Conservation (phyloP, 164 flowering plant genomes). For the Cinnamomum chago region DNA sequence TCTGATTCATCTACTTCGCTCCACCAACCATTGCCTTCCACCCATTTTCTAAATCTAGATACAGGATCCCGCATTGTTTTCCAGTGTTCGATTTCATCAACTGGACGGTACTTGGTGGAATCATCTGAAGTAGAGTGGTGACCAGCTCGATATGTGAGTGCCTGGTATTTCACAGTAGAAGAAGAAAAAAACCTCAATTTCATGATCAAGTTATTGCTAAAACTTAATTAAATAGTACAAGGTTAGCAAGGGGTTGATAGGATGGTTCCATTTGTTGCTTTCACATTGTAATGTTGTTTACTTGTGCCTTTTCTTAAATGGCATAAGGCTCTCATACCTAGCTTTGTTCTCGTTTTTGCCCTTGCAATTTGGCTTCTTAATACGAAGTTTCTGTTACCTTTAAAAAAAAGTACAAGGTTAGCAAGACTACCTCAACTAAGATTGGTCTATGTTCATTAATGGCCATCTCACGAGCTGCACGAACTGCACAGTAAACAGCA, state of each 20-base stretch:
- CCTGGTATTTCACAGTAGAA: conserved; percentile 30
- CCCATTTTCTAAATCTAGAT: conserved; percentile 73
- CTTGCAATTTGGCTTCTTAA: neutral
- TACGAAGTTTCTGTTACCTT: neutral
- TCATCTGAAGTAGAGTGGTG: conserved; percentile 98
- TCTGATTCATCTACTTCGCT: conserved; percentile 48
- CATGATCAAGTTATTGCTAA: too few species aligned
- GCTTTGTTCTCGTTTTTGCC: too few species aligned
- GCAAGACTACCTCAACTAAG: conserved; percentile 62
- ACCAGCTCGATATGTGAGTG: conserved; percentile 87
- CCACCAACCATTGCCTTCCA: conserved; percentile 84
- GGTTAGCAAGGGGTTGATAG: too few species aligned
- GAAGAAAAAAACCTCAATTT: too few species aligned
- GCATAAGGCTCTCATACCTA: too few species aligned
- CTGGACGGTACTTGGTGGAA: conserved; percentile 82
- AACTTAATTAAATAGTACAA: too few species aligned
- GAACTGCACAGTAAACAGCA: conserved; percentile 70
- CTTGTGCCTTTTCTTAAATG: too few species aligned
- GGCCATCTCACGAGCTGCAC: conserved; percentile 79
- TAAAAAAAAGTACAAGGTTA: neutral
- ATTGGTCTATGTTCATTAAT: conserved; percentile 63
- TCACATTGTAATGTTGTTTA: too few species aligned
- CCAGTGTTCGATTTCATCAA: conserved; percentile 83
- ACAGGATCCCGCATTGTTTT: conserved; percentile 51
- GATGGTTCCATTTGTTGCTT: too few species aligned